Evolutionary conservation across 768 basidiomycete genomes (phyloP).

Genomic region (Mycena vitilis): DNA sequence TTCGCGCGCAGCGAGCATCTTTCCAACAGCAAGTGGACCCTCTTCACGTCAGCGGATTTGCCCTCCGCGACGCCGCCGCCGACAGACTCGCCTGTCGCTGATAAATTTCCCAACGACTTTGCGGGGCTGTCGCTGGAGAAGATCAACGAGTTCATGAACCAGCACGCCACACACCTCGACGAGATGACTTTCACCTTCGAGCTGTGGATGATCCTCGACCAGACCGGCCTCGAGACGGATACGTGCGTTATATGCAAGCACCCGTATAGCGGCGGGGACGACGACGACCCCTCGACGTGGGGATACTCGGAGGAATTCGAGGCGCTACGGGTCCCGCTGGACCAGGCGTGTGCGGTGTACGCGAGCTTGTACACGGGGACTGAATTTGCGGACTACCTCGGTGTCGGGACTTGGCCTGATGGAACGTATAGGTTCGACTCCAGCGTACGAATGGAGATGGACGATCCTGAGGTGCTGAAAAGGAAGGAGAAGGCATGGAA

Average conservation of each 20-base stretch:
- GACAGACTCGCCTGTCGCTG: neutral
- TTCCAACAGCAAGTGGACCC: neutral
- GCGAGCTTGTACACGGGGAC: constrained; percentile 6
- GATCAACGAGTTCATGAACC: constrained; percentile 18
- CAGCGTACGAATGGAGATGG: neutral
- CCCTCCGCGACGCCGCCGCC: constrained; percentile 7
- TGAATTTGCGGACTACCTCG: constrained; percentile 11
- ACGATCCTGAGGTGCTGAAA: constrained; percentile 1
- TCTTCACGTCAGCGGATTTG: neutral
- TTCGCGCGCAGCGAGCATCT: neutral
- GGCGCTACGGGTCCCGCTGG: constrained; percentile 15
- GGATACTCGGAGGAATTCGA: constrained; percentile 22
- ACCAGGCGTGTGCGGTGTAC: constrained; percentile 13
- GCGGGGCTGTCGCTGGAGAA: constrained; percentile 3
- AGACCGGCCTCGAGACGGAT: constrained; percentile 8
- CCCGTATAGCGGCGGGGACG: constrained; percentile 11
- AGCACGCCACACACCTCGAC: neutral
- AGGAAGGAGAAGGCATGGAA: constrained; percentile 6
- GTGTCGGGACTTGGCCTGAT: constrained; percentile 1
- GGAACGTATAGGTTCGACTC: constrained; percentile 7
- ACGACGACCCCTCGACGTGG: constrained; percentile 22
- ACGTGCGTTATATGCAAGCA: constrained; percentile 21
- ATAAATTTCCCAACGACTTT: constrained; percentile 1
- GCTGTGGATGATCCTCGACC: constrained; percentile 21
- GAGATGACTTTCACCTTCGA: constrained; percentile 11